Evolutionary conservation across 2,329 filamentous ascomycete species (phyloP).

Genomic region (Bipolaris sorokiniana): DNA sequence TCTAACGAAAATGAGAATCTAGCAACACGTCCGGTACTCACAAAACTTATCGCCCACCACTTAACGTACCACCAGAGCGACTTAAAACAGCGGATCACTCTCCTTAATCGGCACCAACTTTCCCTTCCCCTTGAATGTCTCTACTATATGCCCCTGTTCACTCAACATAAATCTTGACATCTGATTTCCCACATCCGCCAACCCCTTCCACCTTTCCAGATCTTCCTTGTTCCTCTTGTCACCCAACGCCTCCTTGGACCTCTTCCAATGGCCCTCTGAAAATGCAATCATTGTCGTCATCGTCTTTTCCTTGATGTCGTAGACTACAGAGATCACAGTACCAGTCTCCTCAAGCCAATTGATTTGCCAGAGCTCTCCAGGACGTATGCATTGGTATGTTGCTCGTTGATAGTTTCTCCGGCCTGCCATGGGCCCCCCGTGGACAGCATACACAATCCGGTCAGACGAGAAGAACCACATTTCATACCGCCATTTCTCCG

Average conservation of each 20-base stretch:
- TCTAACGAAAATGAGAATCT: background rate
- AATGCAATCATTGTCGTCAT: constrained; percentile 63
- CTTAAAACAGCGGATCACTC: constrained; percentile 27
- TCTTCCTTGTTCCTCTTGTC: constrained; percentile 62
- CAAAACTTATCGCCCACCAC: background rate
- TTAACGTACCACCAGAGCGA: background rate
- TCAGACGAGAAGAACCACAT: constrained; percentile 65
- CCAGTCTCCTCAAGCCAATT: constrained; percentile 68
- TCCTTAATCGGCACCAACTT: constrained; percentile 54
- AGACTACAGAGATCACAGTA: constrained; percentile 62
- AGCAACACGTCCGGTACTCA: background rate
- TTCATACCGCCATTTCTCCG: constrained; percentile 67
- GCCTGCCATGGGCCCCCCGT: constrained; percentile 61
- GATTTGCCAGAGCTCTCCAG: constrained; percentile 65
- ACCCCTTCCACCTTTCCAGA: constrained; percentile 58
- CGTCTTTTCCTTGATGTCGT: constrained; percentile 58
- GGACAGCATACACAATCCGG: constrained; percentile 64
- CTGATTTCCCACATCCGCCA: constrained; percentile 59
- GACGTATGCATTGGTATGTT: constrained; percentile 64
- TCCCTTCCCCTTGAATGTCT: constrained; percentile 59
- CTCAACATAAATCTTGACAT: constrained; percentile 59
- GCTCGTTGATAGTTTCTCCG: constrained; percentile 61
- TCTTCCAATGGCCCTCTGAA: constrained; percentile 63
- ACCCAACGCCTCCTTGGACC: constrained; percentile 58
- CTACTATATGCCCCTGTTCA: constrained; percentile 61